phyloP scores from a whole-genome alignment of 1,139 yeast species.

The Sugiyamaella paludigena region DNA sequence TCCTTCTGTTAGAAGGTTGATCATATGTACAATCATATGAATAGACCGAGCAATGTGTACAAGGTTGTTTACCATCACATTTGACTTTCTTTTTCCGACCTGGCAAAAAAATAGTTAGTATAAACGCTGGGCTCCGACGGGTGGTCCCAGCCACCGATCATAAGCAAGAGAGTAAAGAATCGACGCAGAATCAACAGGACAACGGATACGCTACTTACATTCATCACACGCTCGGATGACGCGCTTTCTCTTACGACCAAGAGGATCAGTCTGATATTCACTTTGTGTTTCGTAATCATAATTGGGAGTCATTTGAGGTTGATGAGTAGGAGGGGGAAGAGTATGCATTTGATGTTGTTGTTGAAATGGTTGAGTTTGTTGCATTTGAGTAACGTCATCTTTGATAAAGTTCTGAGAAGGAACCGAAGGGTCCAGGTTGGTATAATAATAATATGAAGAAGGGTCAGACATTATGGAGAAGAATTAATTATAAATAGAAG shows the following conservation, averaged over 20 bases:
- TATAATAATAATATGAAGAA: too few species aligned
- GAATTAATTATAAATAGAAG: too few species aligned
- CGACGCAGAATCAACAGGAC: too few species aligned
- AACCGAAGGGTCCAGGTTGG: too few species aligned
- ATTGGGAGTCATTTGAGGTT: not conserved
- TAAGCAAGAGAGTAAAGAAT: too few species aligned
- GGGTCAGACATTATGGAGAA: too few species aligned
- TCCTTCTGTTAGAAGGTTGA: constrained; percentile 67
- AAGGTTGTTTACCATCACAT: constrained; percentile 85
- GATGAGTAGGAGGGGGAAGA: not conserved
- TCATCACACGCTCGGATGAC: constrained; percentile 85
- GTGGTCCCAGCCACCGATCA: too few species aligned
- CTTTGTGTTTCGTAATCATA: constrained; percentile 6
- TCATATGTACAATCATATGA: constrained; percentile 61
- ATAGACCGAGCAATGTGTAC: constrained; percentile 87
- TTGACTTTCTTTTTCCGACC: constrained; percentile 66
- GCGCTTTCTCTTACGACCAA: constrained; percentile 58
- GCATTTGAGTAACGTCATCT: not conserved
- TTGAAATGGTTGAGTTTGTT: not conserved
- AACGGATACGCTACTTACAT: constrained; percentile 44
- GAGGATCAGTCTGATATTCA: constrained; percentile 1
- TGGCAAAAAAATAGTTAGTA: constrained; percentile 13
- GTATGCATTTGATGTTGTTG: not conserved
- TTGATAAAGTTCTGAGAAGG: too few species aligned
- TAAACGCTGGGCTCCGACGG: too few species aligned